phyloP scores from a whole-genome alignment of 768 basidiomycete species.

The Flagelloscypha sp. region DNA sequence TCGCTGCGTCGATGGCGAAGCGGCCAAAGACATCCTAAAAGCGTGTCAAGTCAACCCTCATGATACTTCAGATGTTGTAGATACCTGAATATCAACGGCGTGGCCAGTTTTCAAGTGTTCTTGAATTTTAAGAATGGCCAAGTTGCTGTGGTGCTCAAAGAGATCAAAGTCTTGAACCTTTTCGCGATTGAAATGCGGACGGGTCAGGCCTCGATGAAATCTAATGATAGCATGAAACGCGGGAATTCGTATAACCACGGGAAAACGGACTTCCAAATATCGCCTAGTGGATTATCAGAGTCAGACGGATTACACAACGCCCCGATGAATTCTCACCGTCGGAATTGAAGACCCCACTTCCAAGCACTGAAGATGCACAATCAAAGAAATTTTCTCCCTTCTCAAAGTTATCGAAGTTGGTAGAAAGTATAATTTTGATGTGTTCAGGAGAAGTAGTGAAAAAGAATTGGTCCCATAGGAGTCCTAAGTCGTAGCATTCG shows the following conservation, averaged over 20 bases:
- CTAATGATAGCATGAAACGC: conserved; percentile 21
- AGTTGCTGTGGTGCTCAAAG: conserved; percentile 48
- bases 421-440: conserved; percentile 12
- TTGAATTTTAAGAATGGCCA: conserved; percentile 35
- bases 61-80: too few species aligned
- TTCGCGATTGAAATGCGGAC: conserved; percentile 57
- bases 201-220: conserved; percentile 57
- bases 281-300: conserved; percentile 18
- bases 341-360: conserved; percentile 62
- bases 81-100: conserved; percentile 52
- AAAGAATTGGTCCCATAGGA: conserved; percentile 1
- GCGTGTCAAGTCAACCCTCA: too few species aligned
- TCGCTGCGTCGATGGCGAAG: conserved; percentile 60
- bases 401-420: conserved; percentile 12
- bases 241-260: background rate
- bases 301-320: background rate
- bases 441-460: conserved; percentile 11
- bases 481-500: background rate
- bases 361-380: conserved; percentile 50
- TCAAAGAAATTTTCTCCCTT: too few species aligned
- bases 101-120: conserved; percentile 39
- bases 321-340: conserved; percentile 33
- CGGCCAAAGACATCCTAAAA: too few species aligned
- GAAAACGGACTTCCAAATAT: conserved; percentile 38
- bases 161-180: conserved; percentile 51